phyloP scores from a whole-genome alignment of 768 basidiomycete genomes.

The Russula griseocarnosa region DNA sequence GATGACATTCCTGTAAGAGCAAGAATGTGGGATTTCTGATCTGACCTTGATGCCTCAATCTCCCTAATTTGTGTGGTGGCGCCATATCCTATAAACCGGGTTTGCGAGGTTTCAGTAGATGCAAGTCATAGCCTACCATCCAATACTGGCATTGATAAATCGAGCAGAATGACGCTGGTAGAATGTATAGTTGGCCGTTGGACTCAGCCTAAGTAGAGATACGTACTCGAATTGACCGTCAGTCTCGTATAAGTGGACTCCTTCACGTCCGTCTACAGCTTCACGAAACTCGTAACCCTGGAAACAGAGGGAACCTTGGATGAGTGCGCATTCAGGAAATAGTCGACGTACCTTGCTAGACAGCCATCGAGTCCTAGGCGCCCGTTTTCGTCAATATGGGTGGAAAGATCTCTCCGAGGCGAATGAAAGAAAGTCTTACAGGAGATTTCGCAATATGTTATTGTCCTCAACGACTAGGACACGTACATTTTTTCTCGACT shows the following conservation, averaged over 20 bases:
- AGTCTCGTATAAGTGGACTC: constrained; percentile 67
- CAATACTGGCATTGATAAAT: constrained; percentile 91
- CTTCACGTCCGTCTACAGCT: constrained; percentile 81
- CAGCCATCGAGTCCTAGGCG: constrained; percentile 59
- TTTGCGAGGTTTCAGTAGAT: background rate
- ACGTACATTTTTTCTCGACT: constrained; percentile 46
- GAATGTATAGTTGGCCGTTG: constrained; percentile 13
- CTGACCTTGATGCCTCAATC: constrained; percentile 48
- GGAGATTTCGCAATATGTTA: constrained; percentile 71
- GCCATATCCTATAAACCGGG: constrained; percentile 55
- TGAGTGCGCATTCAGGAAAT: background rate
- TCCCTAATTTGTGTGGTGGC: constrained; percentile 80
- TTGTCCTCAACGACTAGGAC: constrained; percentile 92
- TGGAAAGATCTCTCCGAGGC: background rate
- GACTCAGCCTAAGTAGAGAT: background rate
- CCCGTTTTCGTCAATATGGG: constrained; percentile 17
- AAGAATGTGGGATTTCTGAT: constrained; percentile 50
- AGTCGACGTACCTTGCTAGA: constrained; percentile 44
- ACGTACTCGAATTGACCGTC: constrained; percentile 85
- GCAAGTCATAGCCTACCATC: constrained; percentile 52
- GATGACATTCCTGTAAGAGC: constrained; percentile 94
- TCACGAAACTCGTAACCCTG: constrained; percentile 72
- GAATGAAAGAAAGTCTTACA: constrained; percentile 48
- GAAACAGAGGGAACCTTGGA: constrained; percentile 7
- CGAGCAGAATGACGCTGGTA: constrained; percentile 74